Percentiles rank a stretch among this genome's conserved stretches.
These are phyloP conservation scores for Lodderomyces metapsilosis DNA, from an alignment of 1,139 yeast genomes.

Conservation along the genomic window DNA sequence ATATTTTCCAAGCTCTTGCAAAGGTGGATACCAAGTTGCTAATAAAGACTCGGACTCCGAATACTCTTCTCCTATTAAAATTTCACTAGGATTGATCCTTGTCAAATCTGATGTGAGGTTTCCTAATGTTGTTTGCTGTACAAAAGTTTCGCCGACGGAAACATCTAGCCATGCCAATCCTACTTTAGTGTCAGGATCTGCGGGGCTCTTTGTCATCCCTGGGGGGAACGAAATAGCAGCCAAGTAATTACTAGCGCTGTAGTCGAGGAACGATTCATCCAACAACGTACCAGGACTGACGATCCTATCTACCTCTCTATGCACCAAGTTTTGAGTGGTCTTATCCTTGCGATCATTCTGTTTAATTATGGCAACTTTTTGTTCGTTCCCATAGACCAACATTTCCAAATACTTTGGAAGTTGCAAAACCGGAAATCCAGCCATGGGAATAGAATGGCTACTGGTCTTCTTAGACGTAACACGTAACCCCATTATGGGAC, in stretches of 20 bases:
- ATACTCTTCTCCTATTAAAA: slow-evolving; percentile 43
- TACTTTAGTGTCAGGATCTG: slow-evolving; percentile 46
- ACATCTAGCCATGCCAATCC: slow-evolving; percentile 91
- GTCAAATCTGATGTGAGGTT: slow-evolving; percentile 61
- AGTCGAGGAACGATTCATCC: slow-evolving; percentile 81
- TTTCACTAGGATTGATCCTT: slow-evolving; percentile 67
- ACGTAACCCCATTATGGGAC: slow-evolving; percentile 64
- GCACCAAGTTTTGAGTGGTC: slow-evolving; percentile 37
- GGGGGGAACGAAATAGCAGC: slow-evolving; percentile 63
- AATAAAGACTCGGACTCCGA: slow-evolving; percentile 30
- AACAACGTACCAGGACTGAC: slow-evolving; percentile 92
- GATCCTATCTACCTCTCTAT: slow-evolving; percentile 72
- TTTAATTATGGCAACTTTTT: slow-evolving; percentile 78
- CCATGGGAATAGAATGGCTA: slow-evolving; percentile 66
- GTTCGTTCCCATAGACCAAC: slow-evolving; percentile 66
- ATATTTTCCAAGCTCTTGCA: slow-evolving; percentile 60
- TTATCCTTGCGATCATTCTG: slow-evolving; percentile 45
- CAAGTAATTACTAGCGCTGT: slow-evolving; percentile 67
- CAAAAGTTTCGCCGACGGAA: slow-evolving; percentile 75
- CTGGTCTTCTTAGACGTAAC: slow-evolving; percentile 42
- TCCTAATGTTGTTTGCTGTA: slow-evolving; percentile 57
- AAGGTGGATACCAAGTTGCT: slow-evolving; percentile 57
- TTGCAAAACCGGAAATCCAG: slow-evolving; percentile 82
- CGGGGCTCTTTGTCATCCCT: slow-evolving; percentile 37
- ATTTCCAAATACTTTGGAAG: slow-evolving; percentile 71